Conservation (phyloP, 192 early-diverging fungal species). For the Gryganskiella cystojenkinii region DNA sequence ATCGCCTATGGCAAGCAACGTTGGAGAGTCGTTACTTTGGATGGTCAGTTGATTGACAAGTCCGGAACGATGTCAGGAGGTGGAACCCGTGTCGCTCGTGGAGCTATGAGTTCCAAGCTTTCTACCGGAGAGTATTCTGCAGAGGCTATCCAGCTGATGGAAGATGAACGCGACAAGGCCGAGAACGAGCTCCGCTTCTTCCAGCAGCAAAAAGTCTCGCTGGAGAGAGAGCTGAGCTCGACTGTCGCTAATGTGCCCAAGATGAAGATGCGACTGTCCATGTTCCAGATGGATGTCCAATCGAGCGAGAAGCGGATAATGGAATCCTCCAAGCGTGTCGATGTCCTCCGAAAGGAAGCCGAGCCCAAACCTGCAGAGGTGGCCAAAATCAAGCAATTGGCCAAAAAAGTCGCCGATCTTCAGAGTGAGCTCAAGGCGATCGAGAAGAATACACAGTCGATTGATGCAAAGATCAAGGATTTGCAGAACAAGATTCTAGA, state of each 20-base stretch:
- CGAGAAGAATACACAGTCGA: constrained; percentile 64
- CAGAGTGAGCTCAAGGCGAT: constrained; percentile 58
- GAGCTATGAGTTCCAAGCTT: constrained; percentile 91
- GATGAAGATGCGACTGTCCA: constrained; percentile 71
- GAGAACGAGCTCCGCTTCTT: constrained; percentile 67
- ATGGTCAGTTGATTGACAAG: constrained; percentile 90
- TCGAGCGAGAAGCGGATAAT: constrained; percentile 71
- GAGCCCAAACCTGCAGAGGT: constrained; percentile 66
- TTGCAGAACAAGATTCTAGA: constrained; percentile 93
- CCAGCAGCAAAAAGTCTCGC: constrained; percentile 45
- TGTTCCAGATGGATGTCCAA: constrained; percentile 79
- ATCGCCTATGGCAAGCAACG: constrained; percentile 87
- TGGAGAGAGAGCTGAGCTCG: constrained; percentile 59
- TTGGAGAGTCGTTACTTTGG: constrained; percentile 94
- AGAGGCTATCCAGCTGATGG: constrained; percentile 65
- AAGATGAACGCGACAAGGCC: constrained; percentile 66
- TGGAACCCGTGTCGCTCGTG: constrained; percentile 76
- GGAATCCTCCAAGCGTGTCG: constrained; percentile 76
- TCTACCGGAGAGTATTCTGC: constrained; percentile 63
- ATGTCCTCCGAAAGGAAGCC: constrained; percentile 60
- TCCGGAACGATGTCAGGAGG: constrained; percentile 96
- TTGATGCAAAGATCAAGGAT: constrained; percentile 82
- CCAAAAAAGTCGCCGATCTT: constrained; percentile 58
- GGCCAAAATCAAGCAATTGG: constrained; percentile 61
- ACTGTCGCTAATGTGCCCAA: constrained; percentile 65